Evolutionary conservation across 2,329 filamentous ascomycete species (phyloP).

Genomic region (Phyllosticta ampelicida): DNA sequence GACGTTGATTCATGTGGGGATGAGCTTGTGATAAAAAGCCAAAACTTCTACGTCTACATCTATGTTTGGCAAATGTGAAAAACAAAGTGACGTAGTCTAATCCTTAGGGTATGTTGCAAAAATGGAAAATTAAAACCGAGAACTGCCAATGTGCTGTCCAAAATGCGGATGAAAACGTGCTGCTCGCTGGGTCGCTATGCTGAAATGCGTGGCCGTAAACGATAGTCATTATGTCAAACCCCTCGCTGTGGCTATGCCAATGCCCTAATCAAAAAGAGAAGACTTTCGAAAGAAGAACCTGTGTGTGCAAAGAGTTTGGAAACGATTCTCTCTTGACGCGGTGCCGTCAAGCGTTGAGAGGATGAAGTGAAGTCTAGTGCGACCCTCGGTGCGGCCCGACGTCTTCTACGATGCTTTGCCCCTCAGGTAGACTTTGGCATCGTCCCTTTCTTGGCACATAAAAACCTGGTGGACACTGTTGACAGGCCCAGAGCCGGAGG

Average conservation of each 20-base stretch:
- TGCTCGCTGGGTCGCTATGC: background rate
- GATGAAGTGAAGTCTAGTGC: background rate
- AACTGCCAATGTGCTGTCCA: background rate
- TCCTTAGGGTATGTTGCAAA: background rate
- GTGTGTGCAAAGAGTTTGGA: background rate
- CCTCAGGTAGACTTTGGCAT: background rate
- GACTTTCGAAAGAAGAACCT: background rate
- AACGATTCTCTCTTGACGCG: background rate
- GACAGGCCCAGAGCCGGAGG: background rate
- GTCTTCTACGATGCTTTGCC: background rate
- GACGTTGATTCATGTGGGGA: no score
- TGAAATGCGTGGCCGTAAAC: background rate
- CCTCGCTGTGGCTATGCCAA: background rate
- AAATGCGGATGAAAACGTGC: background rate
- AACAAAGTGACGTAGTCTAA: background rate
- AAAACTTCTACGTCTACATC: background rate
- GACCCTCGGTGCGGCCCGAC: background rate
- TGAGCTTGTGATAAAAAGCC: no score
- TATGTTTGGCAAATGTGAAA: background rate
- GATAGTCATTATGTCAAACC: background rate
- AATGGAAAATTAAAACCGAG: background rate
- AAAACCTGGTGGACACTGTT: background rate
- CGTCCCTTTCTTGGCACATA: background rate
- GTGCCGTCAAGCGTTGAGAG: background rate
- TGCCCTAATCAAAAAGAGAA: background rate